Percentiles rank a stretch among this genome's conserved stretches.
These are phyloP conservation scores for Dactylellina haptotyla DNA, from an alignment of 2,329 filamentous ascomycete species.

Conservation along the genomic window DNA sequence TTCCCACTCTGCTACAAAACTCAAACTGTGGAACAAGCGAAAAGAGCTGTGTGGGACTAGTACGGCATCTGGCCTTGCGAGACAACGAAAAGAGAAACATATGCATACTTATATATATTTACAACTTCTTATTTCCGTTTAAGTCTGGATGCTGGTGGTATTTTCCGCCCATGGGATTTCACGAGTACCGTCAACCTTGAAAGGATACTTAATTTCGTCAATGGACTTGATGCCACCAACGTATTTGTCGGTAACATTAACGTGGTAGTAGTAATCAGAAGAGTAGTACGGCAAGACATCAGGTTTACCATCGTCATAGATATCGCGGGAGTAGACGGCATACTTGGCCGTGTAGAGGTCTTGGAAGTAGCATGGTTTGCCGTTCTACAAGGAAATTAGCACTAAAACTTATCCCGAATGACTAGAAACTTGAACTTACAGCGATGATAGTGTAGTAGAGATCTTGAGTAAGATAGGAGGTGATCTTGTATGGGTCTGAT, in stretches of 20 bases:
- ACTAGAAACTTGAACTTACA: conserved; percentile 31
- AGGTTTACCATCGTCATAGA: conserved; percentile 28
- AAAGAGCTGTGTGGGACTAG: too few species aligned
- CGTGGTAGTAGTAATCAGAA: conserved; percentile 35
- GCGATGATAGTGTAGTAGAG: conserved; percentile 51
- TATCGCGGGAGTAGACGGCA: conserved; percentile 44
- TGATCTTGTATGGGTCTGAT: conserved; percentile 46
- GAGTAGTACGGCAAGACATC: conserved; percentile 39
- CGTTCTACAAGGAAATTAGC: conserved; percentile 37
- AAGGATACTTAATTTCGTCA: conserved; percentile 42
- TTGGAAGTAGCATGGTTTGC: conserved; percentile 45
- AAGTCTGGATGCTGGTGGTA: conserved; percentile 24
- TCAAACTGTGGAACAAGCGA: too few species aligned
- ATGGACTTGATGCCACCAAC: conserved; percentile 62
- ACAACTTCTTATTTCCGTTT: not conserved
- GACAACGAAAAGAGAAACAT: too few species aligned
- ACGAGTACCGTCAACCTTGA: conserved; percentile 44
- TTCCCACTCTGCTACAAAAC: too few species aligned
- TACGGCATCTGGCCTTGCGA: too few species aligned
- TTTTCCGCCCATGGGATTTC: conserved; percentile 48
- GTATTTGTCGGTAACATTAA: conserved; percentile 69
- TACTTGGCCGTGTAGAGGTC: conserved; percentile 44
- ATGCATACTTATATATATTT: conserved; percentile 18
- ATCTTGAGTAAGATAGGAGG: conserved; percentile 29
- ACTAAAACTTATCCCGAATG: too few species aligned